These are phyloP conservation scores for Cordyceps tenuipes DNA, from an alignment of 2,329 filamentous ascomycete species.

Conservation along the genomic window DNA sequence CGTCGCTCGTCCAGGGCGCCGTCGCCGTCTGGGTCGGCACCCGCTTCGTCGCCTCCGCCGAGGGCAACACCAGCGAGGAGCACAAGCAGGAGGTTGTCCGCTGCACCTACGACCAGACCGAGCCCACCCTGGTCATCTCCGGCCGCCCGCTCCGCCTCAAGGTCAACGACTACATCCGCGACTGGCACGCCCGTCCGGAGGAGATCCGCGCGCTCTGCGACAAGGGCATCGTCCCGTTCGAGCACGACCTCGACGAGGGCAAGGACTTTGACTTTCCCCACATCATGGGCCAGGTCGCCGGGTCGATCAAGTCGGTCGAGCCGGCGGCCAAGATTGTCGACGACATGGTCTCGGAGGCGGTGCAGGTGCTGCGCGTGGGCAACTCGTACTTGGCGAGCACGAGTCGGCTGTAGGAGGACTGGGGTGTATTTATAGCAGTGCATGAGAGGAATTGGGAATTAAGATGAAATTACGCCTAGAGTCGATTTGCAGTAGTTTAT, in stretches of 20 bases:
- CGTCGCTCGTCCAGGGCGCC: conserved; percentile 79
- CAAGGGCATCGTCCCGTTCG: conserved; percentile 69
- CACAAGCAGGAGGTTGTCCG: conserved; percentile 79
- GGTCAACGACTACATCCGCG: conserved; percentile 73
- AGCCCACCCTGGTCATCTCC: conserved; percentile 72
- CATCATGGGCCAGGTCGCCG: conserved; percentile 90
- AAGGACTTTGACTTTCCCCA: conserved; percentile 80
- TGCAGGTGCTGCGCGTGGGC: conserved; percentile 56
- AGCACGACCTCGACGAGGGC: conserved; percentile 73
- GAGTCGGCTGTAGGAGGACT: conserved; percentile 27
- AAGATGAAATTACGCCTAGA: too few species aligned
- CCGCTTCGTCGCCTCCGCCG: conserved; percentile 73
- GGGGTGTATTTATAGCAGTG: background rate
- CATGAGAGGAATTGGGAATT: too few species aligned
- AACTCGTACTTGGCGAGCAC: conserved; percentile 48
- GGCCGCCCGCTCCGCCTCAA: conserved; percentile 74
- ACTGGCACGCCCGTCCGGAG: conserved; percentile 70
- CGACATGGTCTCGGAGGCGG: conserved; percentile 78
- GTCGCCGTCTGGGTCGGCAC: conserved; percentile 91
- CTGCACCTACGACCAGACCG: conserved; percentile 72
- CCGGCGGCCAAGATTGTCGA: conserved; percentile 78
- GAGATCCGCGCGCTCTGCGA: conserved; percentile 70
- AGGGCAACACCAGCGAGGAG: conserved; percentile 71
- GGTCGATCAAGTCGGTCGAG: conserved; percentile 65
- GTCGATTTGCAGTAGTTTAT: too few species aligned